Percentiles rank a stretch among this genome's conserved stretches.
These are phyloP conservation scores for Breviolum minutum DNA, from an alignment of 73 alveolate species.

Conservation along the genomic window DNA sequence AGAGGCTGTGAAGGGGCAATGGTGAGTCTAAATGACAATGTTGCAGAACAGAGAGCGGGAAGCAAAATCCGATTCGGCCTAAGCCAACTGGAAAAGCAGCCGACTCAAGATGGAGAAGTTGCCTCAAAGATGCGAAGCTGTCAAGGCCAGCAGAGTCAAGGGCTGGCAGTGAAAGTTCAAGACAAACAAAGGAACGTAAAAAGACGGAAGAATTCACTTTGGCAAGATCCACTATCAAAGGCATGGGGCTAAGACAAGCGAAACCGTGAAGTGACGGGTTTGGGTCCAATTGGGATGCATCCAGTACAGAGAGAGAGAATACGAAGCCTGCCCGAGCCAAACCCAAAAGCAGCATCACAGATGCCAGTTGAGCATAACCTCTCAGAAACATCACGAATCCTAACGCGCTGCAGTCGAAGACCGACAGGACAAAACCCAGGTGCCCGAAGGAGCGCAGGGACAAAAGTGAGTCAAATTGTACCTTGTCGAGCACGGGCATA, in stretches of 20 bases:
- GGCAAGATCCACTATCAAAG: background rate
- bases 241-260: background rate
- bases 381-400: background rate
- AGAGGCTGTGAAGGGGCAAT: background rate
- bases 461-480: background rate
- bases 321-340: conserved; percentile 35
- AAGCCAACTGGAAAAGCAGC: background rate
- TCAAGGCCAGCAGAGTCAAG: background rate
- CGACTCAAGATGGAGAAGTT: background rate
- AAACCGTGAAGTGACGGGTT: background rate
- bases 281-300: background rate
- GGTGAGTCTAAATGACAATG: background rate
- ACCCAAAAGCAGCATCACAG: background rate
- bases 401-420: background rate
- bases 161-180: background rate
- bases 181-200: background rate
- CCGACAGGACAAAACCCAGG: background rate
- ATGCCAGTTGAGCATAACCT: background rate
- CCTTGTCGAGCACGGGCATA: background rate
- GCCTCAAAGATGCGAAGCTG: background rate
- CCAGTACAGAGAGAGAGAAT: background rate
- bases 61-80: conserved; percentile 35
- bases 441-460: background rate
- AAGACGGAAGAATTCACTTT: background rate
- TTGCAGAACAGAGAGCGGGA: conserved; percentile 3